phyloP scores from a whole-genome alignment of 176 grass and related monocot genomes.

The Oryza punctata region DNA sequence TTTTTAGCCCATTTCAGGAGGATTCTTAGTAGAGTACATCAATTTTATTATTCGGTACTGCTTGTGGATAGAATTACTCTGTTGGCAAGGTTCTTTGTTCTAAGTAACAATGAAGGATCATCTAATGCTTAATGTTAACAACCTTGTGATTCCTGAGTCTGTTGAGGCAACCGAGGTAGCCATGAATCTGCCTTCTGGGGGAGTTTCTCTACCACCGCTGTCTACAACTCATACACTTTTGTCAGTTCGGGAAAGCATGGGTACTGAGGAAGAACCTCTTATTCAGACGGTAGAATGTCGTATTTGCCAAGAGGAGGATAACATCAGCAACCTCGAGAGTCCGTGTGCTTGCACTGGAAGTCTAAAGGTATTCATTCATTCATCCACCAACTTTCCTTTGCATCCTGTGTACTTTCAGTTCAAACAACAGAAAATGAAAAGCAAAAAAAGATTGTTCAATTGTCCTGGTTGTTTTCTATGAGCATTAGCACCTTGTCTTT shows the following conservation, averaged over 20 bases:
- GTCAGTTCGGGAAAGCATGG: constrained; percentile 37
- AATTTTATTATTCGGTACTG: constrained; percentile 1
- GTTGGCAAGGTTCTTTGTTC: constrained; percentile 32
- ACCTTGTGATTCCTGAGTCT: constrained; percentile 34
- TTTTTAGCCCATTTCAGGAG: constrained; percentile 33
- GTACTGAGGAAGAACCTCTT: constrained; percentile 73
- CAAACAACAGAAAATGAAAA: not conserved
- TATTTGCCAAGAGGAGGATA: constrained; percentile 92
- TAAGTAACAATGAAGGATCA: constrained; percentile 54
- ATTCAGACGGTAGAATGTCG: constrained; percentile 75
- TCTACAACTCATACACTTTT: constrained; percentile 36
- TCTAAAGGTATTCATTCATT: constrained; percentile 59
- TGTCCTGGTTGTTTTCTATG: not conserved
- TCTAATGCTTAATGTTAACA: constrained; percentile 55
- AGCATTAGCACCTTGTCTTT: not conserved
- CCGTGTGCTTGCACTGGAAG: constrained; percentile 85
- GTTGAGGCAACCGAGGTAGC: constrained; percentile 32
- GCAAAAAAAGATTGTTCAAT: constrained; percentile 5
- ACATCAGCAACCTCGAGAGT: constrained; percentile 68
- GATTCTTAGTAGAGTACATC: constrained; percentile 32
- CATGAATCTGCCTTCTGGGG: constrained; percentile 37
- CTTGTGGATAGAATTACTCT: constrained; percentile 29
- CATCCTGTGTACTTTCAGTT: not conserved
- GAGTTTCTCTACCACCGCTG: constrained; percentile 1
- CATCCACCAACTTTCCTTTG: not conserved